Conservation (phyloP, 768 basidiomycete genomes). For the Leccinum pellstonianum region DNA sequence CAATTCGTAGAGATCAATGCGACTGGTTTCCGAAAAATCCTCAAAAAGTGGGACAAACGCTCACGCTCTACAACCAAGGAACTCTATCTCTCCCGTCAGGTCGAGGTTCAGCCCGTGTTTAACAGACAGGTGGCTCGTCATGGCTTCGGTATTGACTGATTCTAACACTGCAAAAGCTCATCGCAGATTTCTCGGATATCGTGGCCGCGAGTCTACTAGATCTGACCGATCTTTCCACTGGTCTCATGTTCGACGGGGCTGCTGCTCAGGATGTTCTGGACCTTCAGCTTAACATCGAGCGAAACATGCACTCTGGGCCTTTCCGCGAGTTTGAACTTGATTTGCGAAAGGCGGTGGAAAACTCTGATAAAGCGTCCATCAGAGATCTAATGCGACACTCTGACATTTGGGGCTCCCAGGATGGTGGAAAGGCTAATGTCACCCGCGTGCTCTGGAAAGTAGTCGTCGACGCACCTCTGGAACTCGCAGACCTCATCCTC, state of each 20-base stretch:
- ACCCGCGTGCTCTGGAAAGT: conserved; percentile 96
- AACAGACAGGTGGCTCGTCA: conserved; percentile 75
- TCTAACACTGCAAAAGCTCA: conserved; percentile 55
- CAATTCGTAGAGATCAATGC: conserved; percentile 98
- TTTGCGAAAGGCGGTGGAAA: conserved; percentile 72
- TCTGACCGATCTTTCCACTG: conserved; percentile 71
- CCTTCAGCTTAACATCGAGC: conserved; percentile 67
- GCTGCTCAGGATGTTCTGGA: conserved; percentile 74
- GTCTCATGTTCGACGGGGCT: conserved; percentile 75
- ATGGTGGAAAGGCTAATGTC: conserved; percentile 63
- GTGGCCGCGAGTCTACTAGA: conserved; percentile 82
- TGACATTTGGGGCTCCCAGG: conserved; percentile 59
- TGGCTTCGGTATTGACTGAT: background rate
- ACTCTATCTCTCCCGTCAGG: conserved; percentile 91
- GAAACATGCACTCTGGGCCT: conserved; percentile 61
- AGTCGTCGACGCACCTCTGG: conserved; percentile 72
- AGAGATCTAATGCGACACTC: conserved; percentile 71
- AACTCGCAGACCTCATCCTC: conserved; percentile 74
- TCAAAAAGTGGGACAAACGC: conserved; percentile 98
- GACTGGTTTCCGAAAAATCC: conserved; percentile 92
- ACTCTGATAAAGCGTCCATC: conserved; percentile 58
- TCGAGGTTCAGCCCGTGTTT: conserved; percentile 98
- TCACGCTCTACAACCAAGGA: conserved; percentile 96
- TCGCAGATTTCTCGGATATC: conserved; percentile 92
- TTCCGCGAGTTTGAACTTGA: conserved; percentile 89